phyloP scores from a whole-genome alignment of 208 protist species.

The Wallacemonas collosoma region DNA sequence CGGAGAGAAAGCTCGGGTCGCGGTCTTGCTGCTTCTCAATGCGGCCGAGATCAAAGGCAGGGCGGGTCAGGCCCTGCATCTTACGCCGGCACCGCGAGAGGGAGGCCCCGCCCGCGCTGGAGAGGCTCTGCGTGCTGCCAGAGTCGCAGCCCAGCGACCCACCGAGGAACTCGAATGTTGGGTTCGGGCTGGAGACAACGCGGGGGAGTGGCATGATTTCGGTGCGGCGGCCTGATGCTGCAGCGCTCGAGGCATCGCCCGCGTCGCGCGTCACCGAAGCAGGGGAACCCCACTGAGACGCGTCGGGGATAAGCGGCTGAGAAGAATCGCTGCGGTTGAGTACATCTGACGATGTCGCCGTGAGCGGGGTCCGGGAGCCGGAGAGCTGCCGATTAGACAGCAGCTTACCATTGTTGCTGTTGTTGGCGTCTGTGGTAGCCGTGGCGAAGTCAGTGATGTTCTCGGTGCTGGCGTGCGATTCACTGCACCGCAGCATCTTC shows the following conservation, averaged over 20 bases:
- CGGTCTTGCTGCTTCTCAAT: conserved; percentile 41
- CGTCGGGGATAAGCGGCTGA: conserved; percentile 1
- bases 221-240: neutral
- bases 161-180: neutral
- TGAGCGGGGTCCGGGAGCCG: conserved; percentile 11
- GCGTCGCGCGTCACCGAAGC: neutral
- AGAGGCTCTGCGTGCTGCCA: conserved; percentile 15
- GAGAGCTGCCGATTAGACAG: neutral
- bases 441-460: neutral
- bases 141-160: conserved; percentile 2
- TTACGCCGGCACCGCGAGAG: conserved; percentile 49
- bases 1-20: conserved; percentile 14
- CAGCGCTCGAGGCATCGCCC: neutral
- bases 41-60: conserved; percentile 64
- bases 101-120: conserved; percentile 16
- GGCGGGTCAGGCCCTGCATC: conserved; percentile 31
- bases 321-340: conserved; percentile 16
- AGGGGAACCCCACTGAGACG: neutral
- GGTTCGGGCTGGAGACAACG: conserved; percentile 8
- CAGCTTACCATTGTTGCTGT: neutral
- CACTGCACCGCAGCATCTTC: conserved; percentile 7
- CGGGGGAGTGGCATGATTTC: neutral
- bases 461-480: neutral
- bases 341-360: conserved; percentile 3
- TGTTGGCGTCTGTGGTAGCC: neutral